Evolutionary conservation across 257 asterid genomes (phyloP).

Genomic region (Capsicum chinense): DNA sequence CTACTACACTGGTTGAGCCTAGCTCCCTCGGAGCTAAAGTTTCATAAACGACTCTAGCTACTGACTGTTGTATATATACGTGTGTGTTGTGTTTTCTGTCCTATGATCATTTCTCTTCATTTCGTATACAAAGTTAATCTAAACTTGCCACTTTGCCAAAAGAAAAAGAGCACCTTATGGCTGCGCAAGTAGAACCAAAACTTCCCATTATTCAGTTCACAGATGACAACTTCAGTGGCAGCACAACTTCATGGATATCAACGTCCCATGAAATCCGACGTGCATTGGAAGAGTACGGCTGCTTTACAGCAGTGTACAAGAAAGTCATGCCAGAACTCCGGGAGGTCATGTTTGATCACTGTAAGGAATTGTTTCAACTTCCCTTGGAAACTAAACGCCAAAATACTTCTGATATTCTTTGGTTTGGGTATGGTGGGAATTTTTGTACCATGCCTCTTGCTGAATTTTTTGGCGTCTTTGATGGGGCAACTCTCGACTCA

Average conservation of each 20-base stretch:
- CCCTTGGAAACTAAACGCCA: slow-evolving; percentile 40
- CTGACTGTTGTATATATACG: too few relatives aligned
- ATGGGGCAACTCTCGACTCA: slow-evolving; percentile 33
- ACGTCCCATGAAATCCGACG: slow-evolving; percentile 42
- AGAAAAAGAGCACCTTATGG: slow-evolving; percentile 20
- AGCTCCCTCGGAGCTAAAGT: too few relatives aligned
- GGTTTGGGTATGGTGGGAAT: slow-evolving; percentile 48
- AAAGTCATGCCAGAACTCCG: slow-evolving; percentile 32
- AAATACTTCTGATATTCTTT: slow-evolving; percentile 31
- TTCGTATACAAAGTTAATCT: too few relatives aligned
- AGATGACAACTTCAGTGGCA: slow-evolving; percentile 24
- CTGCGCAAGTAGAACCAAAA: slow-evolving; percentile 28
- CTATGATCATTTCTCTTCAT: too few relatives aligned
- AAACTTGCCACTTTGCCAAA: background rate
- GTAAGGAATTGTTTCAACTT: slow-evolving; percentile 39
- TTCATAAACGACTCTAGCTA: too few relatives aligned
- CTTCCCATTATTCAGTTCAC: slow-evolving; percentile 49
- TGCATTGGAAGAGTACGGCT: slow-evolving; percentile 52
- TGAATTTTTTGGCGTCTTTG: slow-evolving; percentile 48
- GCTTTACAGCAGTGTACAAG: slow-evolving; percentile 37
- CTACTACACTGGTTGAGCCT: background rate
- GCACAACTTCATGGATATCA: slow-evolving; percentile 41
- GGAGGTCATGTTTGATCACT: slow-evolving; percentile 26
- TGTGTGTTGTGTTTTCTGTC: too few relatives aligned
- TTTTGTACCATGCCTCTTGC: slow-evolving; percentile 42